A percentile compares a stretch with the other conserved stretches of the same genome.
These are phyloP conservation scores for Gossypium herbaceum DNA, from an alignment of 345 rosid species.

Conservation along the genomic window DNA sequence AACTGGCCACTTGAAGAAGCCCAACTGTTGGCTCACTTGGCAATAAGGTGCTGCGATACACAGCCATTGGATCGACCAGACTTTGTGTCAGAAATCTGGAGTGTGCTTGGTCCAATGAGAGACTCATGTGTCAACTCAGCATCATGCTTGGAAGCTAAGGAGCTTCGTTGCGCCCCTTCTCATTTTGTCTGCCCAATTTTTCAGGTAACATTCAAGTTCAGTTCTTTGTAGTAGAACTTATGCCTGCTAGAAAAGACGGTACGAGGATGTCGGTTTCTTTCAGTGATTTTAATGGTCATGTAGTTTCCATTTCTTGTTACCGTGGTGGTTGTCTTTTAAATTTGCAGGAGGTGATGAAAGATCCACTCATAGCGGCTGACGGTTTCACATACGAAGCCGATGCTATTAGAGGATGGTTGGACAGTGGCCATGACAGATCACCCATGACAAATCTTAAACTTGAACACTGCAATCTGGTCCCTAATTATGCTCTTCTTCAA, in stretches of 20 bases:
- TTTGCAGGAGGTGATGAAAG: conserved; percentile 75
- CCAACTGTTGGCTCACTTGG: conserved; percentile 51
- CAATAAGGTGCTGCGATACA: conserved; percentile 63
- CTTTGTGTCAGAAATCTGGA: conserved; percentile 49
- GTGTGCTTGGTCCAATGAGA: conserved; percentile 50
- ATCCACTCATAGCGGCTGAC: conserved; percentile 85
- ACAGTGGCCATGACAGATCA: conserved; percentile 73
- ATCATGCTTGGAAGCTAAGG: conserved; percentile 36
- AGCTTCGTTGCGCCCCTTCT: conserved; percentile 51
- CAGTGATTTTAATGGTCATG: background rate
- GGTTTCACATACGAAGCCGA: conserved; percentile 91
- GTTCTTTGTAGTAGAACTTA: background rate
- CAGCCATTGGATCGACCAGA: conserved; percentile 47
- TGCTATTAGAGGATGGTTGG: conserved; percentile 81
- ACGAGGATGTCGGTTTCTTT: no score
- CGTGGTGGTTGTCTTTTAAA: conserved; percentile 8
- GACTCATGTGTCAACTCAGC: conserved; percentile 28
- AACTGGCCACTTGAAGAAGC: conserved; percentile 68
- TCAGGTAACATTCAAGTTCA: conserved; percentile 46
- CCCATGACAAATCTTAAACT: conserved; percentile 91
- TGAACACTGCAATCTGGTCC: conserved; percentile 61
- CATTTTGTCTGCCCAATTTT: conserved; percentile 89
- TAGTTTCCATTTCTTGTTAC: background rate
- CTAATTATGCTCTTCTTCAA: conserved; percentile 72
- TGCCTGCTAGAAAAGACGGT: background rate